Base-by-base conservation (phyloP, 2,329 filamentous ascomycete genomes). In the Epichloe amarillans region DNA sequence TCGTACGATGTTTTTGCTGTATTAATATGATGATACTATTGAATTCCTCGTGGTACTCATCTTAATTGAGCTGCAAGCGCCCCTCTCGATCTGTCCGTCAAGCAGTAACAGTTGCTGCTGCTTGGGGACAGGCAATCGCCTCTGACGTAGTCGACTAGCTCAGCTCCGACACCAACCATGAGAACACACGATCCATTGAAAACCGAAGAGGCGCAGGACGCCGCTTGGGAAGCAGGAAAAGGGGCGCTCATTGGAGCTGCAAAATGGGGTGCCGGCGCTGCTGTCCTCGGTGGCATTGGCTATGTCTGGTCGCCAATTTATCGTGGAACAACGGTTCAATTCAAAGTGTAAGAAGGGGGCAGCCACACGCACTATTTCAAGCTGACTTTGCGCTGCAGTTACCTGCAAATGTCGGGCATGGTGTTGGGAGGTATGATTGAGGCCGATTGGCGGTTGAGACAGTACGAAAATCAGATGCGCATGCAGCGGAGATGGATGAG, bases 351-450 rank as follows among this genome's bases (percentile, higher is more conserved):
- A 61, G 79, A 69, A 15, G 17, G 35, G 50, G 35, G 50, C 51
- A 41, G 33, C 30, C 8, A 19, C 38, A 21, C 37, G 17, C 14
- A 5, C 21, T 10, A 14, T 35, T 3, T 21, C 35, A 36, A 49
- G 35, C 50, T 51, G 8, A 51, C 40, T 36, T 8, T 17, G 12
- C 41, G 17, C 15, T 35, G 23, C 60, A 90, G 86, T 33, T 91
- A 88, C 62, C 71, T 90, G 15, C 85, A 89, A 65, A 88, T 89
- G 83, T 86, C 83, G n/a, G 83, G 81, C 53, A 90, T 90, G 86
- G 82, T 86, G n/a, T 61, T 88, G 36, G 86, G 86, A 42, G 76
- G 80, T 60, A 86, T 86, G 75, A 75, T 90, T 50, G 84, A 88
- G 69, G 86, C 85, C 3, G 86, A 91, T 61, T 68, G 72, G 51